These are phyloP conservation scores for Neurospora tetraspora DNA, from an alignment of 495 filamentous ascomycete species.

Conservation along the genomic window DNA sequence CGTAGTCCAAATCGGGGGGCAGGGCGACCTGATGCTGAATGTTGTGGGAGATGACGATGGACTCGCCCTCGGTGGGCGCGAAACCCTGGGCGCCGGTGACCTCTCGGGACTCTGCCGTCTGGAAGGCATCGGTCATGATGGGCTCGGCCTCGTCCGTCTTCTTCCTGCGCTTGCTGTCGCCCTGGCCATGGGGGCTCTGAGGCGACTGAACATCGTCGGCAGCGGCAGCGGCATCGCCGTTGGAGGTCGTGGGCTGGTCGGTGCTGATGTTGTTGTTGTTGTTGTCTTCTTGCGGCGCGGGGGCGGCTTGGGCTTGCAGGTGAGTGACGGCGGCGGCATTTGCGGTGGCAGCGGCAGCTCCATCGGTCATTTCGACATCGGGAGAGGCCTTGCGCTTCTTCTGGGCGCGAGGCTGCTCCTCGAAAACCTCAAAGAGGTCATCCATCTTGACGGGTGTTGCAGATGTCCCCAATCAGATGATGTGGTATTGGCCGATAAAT, in stretches of 20 bases:
- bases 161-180: slow-evolving; percentile 59
- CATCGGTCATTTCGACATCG: slow-evolving; percentile 46
- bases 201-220: slow-evolving; percentile 4
- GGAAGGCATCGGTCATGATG: slow-evolving; percentile 84
- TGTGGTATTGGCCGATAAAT: not conserved
- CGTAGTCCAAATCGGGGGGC: slow-evolving; percentile 71
- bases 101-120: slow-evolving; percentile 91
- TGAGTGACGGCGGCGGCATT: not conserved
- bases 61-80: slow-evolving; percentile 43
- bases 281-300: not conserved
- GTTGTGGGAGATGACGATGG: slow-evolving; percentile 85
- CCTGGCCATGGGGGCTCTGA: slow-evolving; percentile 15
- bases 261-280: not conserved
- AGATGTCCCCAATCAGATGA: not conserved
- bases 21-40: slow-evolving; percentile 96
- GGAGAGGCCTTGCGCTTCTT: slow-evolving; percentile 72
- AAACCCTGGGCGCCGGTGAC: slow-evolving; percentile 75
- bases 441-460: slow-evolving; percentile 45
- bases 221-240: slow-evolving; percentile 11
- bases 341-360: slow-evolving; percentile 3
- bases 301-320: not conserved
- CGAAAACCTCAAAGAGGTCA: slow-evolving; percentile 79
- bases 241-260: slow-evolving; percentile 7
- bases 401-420: slow-evolving; percentile 47
- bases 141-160: slow-evolving; percentile 65